These are phyloP conservation scores for Trichophyton benhamiae DNA, from an alignment of 2,329 filamentous ascomycete genomes.

Conservation along the genomic window DNA sequence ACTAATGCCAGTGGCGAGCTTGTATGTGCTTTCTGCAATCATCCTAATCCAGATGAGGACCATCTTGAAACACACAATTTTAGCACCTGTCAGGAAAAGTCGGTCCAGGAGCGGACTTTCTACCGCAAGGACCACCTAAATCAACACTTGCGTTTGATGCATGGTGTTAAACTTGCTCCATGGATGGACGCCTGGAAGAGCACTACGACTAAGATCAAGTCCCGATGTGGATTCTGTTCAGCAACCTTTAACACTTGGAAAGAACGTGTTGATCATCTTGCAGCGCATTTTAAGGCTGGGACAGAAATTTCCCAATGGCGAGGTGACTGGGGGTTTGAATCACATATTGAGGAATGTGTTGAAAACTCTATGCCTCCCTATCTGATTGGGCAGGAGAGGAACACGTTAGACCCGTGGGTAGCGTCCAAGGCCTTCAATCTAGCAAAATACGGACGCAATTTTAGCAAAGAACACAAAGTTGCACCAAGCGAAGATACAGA, in stretches of 20 bases:
- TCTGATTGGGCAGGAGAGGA: constrained; percentile 26
- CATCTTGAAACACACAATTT: constrained; percentile 51
- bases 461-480: neutral
- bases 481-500: neutral
- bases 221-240: constrained; percentile 35
- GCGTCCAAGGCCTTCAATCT: constrained; percentile 2
- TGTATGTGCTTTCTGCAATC: constrained; percentile 48
- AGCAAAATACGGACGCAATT: neutral
- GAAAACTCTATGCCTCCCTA: constrained; percentile 28
- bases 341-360: constrained; percentile 24
- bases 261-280: constrained; percentile 31
- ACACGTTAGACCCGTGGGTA: constrained; percentile 23
- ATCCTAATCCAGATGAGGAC: constrained; percentile 40
- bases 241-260: constrained; percentile 33
- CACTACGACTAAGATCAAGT: constrained; percentile 42
- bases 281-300: constrained; percentile 30
- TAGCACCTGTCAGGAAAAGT: constrained; percentile 47
- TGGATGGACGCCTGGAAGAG: constrained; percentile 50
- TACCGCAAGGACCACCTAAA: constrained; percentile 52
- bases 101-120: constrained; percentile 47
- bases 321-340: constrained; percentile 32
- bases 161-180: constrained; percentile 42
- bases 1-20: constrained; percentile 37
- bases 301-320: constrained; percentile 30
- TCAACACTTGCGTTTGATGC: constrained; percentile 49